These are phyloP conservation scores for Fusarium keratoplasticum DNA, from an alignment of 2,329 filamentous ascomycete genomes.

Conservation along the genomic window DNA sequence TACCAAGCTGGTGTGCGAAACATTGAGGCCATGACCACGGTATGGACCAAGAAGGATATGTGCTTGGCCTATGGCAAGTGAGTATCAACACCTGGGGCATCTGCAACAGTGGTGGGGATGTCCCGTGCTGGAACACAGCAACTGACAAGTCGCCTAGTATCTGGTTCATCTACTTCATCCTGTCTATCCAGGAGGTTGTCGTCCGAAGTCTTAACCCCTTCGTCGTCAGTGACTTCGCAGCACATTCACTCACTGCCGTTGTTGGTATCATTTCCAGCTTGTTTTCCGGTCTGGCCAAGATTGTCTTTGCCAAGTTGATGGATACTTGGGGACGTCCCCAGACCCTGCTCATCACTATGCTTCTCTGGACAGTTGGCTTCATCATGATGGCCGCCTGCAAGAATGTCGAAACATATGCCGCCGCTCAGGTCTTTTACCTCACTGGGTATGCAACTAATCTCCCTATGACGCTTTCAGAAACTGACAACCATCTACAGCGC, in stretches of 20 bases:
- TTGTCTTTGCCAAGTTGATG: conserved; percentile 71
- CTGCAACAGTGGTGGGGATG: not conserved
- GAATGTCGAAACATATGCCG: conserved; percentile 3
- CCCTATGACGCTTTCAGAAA: not conserved
- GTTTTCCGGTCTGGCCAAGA: conserved; percentile 67
- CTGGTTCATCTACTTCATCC: conserved; percentile 59
- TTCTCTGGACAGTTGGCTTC: conserved; percentile 59
- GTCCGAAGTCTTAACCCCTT: conserved; percentile 51
- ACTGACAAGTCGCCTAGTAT: conserved; percentile 39
- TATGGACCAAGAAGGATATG: conserved; percentile 56
- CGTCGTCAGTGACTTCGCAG: conserved; percentile 57
- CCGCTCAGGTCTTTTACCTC: conserved; percentile 6
- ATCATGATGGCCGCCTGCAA: conserved; percentile 54
- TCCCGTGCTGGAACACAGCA: not conserved
- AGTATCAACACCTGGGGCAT: conserved; percentile 32
- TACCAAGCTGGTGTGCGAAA: conserved; percentile 59
- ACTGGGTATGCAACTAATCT: not conserved
- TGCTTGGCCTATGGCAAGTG: conserved; percentile 58
- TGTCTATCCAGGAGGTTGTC: conserved; percentile 56
- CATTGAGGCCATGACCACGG: conserved; percentile 58
- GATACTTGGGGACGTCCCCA: conserved; percentile 72
- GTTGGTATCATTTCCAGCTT: conserved; percentile 61
- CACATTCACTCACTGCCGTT: conserved; percentile 62
- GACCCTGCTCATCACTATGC: conserved; percentile 64
- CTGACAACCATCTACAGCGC: conserved; percentile 38